phyloP scores from a whole-genome alignment of 805 yeast species.

The Zygosaccharomyces kombuchaensis region DNA sequence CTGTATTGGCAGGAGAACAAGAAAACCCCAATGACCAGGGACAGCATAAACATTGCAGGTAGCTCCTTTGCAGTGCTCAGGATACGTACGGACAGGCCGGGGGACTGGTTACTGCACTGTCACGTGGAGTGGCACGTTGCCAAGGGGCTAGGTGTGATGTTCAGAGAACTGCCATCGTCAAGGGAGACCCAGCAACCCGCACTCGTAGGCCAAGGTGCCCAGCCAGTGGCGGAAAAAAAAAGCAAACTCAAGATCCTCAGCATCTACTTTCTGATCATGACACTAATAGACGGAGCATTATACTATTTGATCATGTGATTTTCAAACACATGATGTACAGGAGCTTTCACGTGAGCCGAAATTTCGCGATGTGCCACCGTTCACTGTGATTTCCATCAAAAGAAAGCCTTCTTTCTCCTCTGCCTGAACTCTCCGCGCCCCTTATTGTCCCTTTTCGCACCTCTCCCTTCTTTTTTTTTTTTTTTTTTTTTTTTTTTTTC shows the following conservation, averaged over 20 bases:
- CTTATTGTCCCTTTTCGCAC: neutral
- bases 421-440: neutral
- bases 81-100: constrained; percentile 63
- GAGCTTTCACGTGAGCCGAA: neutral
- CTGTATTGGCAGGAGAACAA: constrained; percentile 29
- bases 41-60: constrained; percentile 57
- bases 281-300: constrained; percentile 15
- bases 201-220: neutral
- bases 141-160: constrained; percentile 54
- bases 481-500: neutral
- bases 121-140: constrained; percentile 69
- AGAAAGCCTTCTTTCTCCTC: neutral
- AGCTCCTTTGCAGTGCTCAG: constrained; percentile 55
- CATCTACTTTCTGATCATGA: constrained; percentile 20
- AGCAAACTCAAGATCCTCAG: constrained; percentile 15
- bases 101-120: constrained; percentile 79
- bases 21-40: constrained; percentile 52
- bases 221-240: neutral
- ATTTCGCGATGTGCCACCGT: neutral
- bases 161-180: constrained; percentile 16
- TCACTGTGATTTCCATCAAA: neutral
- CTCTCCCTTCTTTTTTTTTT: neutral
- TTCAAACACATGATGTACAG: neutral
- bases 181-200: neutral
- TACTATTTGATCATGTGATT: constrained; percentile 13